Conservation (phyloP, 768 basidiomycete genomes). For the Auriscalpium orientale region DNA sequence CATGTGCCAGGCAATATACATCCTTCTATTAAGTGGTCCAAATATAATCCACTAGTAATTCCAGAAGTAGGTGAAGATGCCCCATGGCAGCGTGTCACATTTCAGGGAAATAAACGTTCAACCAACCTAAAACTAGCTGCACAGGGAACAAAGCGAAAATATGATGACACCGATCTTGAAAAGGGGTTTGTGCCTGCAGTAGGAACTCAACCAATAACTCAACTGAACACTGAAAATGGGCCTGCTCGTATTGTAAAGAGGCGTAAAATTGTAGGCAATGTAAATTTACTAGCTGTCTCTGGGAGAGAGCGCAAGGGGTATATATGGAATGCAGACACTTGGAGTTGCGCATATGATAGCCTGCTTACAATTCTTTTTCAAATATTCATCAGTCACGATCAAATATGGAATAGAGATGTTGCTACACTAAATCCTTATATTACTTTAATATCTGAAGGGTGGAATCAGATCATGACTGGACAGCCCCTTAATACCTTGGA, state of each 20-base stretch:
- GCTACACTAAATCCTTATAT: not conserved
- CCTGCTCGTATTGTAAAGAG: not conserved
- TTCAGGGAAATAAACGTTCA: not conserved
- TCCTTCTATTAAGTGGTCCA: not conserved
- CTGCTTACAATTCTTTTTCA: not conserved
- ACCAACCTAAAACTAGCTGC: too few species aligned
- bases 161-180: not conserved
- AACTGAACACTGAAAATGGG: not conserved
- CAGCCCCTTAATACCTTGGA: not conserved
- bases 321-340: not conserved
- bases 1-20: constrained; percentile 2
- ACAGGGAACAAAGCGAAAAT: not conserved
- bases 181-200: not conserved
- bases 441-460: not conserved
- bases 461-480: not conserved
- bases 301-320: not conserved
- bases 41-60: not conserved
- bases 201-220: not conserved
- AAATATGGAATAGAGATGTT: not conserved
- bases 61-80: not conserved
- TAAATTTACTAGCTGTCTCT: too few species aligned
- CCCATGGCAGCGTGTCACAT: not conserved
- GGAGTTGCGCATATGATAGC: constrained; percentile 8
- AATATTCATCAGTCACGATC: not conserved
- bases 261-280: not conserved